Conservation (phyloP, 2,329 filamentous ascomycete genomes). For the Cladosporium cucumerinum region DNA sequence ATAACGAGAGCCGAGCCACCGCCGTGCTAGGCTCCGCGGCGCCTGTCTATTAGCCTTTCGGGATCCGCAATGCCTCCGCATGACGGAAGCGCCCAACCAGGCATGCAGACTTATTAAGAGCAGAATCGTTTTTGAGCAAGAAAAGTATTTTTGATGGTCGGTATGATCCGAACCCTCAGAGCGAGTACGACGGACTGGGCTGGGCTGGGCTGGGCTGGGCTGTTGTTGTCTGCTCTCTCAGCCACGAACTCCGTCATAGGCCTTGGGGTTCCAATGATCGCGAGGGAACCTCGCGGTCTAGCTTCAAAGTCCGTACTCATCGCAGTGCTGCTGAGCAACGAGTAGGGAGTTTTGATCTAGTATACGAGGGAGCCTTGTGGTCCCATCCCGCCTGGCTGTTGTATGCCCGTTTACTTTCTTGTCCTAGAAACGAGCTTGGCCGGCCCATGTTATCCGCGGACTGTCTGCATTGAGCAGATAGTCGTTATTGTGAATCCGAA, state of each 20-base stretch:
- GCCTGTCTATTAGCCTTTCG: not conserved
- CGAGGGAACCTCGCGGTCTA: not conserved
- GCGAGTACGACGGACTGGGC: not conserved
- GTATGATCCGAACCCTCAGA: not conserved
- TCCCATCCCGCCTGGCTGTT: not conserved
- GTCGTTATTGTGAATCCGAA: not conserved
- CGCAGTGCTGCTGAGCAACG: too few relatives aligned
- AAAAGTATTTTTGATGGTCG: not conserved
- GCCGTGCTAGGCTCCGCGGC: conserved; percentile 3
- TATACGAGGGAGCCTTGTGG: not conserved
- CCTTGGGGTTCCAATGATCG: not conserved
- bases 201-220: not conserved
- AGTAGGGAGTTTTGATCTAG: too few relatives aligned
- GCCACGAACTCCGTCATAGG: not conserved
- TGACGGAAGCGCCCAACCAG: not conserved
- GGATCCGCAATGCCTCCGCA: conserved; percentile 15
- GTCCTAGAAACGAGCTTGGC: not conserved
- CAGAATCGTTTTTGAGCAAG: not conserved
- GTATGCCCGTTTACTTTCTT: not conserved
- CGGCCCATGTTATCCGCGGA: not conserved
- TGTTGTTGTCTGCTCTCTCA: not conserved
- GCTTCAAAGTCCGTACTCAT: too few relatives aligned
- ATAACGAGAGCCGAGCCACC: conserved; percentile 11
- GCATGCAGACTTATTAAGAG: not conserved
- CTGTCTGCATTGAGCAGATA: not conserved